Evolutionary conservation across 75 land plant species (phyloP).

Genomic region (Gnetum montanum): DNA sequence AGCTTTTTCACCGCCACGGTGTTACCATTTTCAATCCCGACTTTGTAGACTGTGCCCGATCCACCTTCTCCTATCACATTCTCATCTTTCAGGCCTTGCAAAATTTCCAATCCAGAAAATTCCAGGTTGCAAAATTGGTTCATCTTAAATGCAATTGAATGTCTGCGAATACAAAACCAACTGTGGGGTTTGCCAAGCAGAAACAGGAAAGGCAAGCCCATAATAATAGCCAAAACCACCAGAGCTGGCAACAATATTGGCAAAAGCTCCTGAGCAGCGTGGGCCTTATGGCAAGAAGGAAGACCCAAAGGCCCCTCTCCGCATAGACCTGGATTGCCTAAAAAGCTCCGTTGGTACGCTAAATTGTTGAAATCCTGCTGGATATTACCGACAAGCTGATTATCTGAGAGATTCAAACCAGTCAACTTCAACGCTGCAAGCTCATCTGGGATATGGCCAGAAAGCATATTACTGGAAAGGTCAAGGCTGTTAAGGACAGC

Average conservation of each 20-base stretch:
- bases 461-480: constrained; percentile 32
- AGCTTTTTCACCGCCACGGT: constrained; percentile 51
- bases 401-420: constrained; percentile 35
- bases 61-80: constrained; percentile 73
- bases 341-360: constrained; percentile 28
- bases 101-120: constrained; percentile 38
- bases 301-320: not conserved
- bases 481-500: constrained; percentile 22
- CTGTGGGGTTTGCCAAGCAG: constrained; percentile 45
- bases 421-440: constrained; percentile 18
- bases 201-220: constrained; percentile 10
- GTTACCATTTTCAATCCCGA: not conserved
- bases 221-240: constrained; percentile 1
- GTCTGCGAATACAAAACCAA: constrained; percentile 11
- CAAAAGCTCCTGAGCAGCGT: not conserved
- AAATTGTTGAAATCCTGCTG: constrained; percentile 11
- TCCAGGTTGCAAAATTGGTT: constrained; percentile 63
- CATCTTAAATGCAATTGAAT: constrained; percentile 46
- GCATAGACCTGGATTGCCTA: constrained; percentile 21
- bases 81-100: constrained; percentile 31
- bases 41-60: constrained; percentile 62
- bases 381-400: constrained; percentile 24
- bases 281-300: not conserved
- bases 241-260: not conserved
- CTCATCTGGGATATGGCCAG: constrained; percentile 28